Evolutionary conservation across 805 yeast genomes (phyloP).

Genomic region (Saturnispora sekii): DNA sequence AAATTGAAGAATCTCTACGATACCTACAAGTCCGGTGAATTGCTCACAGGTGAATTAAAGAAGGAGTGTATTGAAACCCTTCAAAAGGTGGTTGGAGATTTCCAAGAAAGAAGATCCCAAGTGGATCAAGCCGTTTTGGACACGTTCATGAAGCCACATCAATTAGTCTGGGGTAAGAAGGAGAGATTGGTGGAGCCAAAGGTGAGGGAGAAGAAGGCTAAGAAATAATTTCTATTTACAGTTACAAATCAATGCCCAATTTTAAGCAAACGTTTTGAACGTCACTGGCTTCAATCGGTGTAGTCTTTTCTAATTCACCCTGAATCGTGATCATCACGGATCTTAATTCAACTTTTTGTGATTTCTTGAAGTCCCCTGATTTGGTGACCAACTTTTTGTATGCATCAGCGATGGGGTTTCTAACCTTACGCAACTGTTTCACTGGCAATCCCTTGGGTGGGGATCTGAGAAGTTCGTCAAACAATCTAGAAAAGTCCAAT

Average conservation of each 20-base stretch:
- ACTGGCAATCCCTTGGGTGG: neutral
- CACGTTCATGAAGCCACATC: conserved; percentile 77
- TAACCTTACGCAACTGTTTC: conserved; percentile 3
- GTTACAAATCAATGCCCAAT: conserved; percentile 1
- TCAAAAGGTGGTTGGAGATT: conserved; percentile 67
- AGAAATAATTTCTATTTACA: conserved; percentile 12
- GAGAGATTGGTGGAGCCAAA: conserved; percentile 68
- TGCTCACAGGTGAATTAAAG: conserved; percentile 91
- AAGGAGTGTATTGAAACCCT: conserved; percentile 71
- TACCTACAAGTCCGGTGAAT: conserved; percentile 67
- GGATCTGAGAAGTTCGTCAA: conserved; percentile 11
- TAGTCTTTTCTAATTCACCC: conserved; percentile 16
- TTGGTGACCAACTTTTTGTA: neutral
- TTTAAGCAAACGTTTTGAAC: conserved; percentile 1
- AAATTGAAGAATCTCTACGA: conserved; percentile 52
- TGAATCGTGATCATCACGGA: conserved; percentile 3
- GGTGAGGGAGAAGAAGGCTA: conserved; percentile 34
- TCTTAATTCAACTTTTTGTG: conserved; percentile 4
- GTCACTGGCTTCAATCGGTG: conserved; percentile 7
- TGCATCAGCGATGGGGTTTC: neutral
- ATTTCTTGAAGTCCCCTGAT: conserved; percentile 1
- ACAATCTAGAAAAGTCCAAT: conserved; percentile 17
- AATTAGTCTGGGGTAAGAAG: conserved; percentile 62
- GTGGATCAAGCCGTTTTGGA: conserved; percentile 55
- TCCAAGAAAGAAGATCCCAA: conserved; percentile 68